These are phyloP conservation scores for Paramyrothecium roridum DNA, from an alignment of 2,329 filamentous ascomycete species.

Conservation along the genomic window DNA sequence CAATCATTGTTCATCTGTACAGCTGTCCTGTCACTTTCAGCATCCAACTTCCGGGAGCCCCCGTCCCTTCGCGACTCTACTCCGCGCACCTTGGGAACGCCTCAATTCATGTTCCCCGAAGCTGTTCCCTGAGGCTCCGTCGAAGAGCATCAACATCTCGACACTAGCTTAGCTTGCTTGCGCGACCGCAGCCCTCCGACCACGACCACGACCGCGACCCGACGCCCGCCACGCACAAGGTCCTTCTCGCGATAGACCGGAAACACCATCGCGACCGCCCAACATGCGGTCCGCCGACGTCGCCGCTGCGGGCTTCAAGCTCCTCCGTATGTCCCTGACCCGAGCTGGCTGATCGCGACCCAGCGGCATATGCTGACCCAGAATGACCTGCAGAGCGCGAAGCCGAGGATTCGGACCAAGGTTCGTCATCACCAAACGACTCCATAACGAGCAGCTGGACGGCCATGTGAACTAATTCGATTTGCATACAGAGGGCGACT, in stretches of 20 bases:
- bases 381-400: conserved; percentile 20
- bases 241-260: background rate
- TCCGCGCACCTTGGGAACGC: too few species aligned
- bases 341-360: conserved; percentile 3
- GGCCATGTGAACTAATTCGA: background rate
- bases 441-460: conserved; percentile 13
- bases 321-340: conserved; percentile 23
- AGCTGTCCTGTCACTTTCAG: too few species aligned
- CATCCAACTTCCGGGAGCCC: too few species aligned
- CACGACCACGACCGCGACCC: too few species aligned
- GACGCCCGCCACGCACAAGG: too few species aligned
- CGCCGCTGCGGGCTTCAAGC: conserved; percentile 24
- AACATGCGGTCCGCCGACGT: conserved; percentile 18
- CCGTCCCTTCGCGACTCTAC: too few species aligned
- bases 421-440: conserved; percentile 14
- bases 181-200: too few species aligned
- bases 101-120: too few species aligned
- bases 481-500: conserved; percentile 60
- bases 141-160: too few species aligned
- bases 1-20: too few species aligned
- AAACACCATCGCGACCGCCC: background rate
- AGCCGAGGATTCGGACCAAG: conserved; percentile 29
- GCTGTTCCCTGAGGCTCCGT: too few species aligned
- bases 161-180: too few species aligned
- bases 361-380: conserved; percentile 10